Base-by-base conservation (phyloP, 352 stramenopile species). In the Thraustotheca clavata region DNA sequence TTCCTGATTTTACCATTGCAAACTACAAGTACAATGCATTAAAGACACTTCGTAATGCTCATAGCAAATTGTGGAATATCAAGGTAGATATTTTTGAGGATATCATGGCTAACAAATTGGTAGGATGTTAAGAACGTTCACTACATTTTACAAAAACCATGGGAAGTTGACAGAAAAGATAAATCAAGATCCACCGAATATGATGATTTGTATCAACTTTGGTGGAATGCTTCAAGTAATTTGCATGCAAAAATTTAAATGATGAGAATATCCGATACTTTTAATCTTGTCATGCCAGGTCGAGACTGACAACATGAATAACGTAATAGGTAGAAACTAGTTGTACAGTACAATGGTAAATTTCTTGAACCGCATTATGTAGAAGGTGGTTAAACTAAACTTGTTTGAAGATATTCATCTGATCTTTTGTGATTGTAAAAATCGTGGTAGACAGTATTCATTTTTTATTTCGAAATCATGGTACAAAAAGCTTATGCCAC, bases 71-170 rank as follows among this genome's bases (percentile, higher is more conserved):
- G 16, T 62, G 55, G 55, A 31, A 52, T 7, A 16, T 35, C 3
- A 0, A 62, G 26, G 50, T 60, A 47, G 2, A 1, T 3, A 60
- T 22, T 4, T 12, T 1, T 22, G 9, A 60, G 34, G 11, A n/a
- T 43, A 26, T 1, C 11, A 22, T n/a, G 31, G 18, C 1, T 60
- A 12, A 3, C 4, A 46, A 3, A 38, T 22, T 22, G n/a, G n/a
- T 24, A 60, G 50, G 55, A 62, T 12, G 36, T 62, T 18, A 62
- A 62, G 34, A 31, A 24, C 18, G 40, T 62, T 16, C 55, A 62
- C 24, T 62, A 35, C 55, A 62, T 62, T 26, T 34, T 62, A 29
- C 31, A 46, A 11, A 62, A 62, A 31, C 55, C 55, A 26, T 62
- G 55, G 55, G 18, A 49, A 16, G 55, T 62, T 27, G 55, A 62